These are phyloP conservation scores for Dioscorea alata DNA, from an alignment of 106 monocot species.

Conservation along the genomic window DNA sequence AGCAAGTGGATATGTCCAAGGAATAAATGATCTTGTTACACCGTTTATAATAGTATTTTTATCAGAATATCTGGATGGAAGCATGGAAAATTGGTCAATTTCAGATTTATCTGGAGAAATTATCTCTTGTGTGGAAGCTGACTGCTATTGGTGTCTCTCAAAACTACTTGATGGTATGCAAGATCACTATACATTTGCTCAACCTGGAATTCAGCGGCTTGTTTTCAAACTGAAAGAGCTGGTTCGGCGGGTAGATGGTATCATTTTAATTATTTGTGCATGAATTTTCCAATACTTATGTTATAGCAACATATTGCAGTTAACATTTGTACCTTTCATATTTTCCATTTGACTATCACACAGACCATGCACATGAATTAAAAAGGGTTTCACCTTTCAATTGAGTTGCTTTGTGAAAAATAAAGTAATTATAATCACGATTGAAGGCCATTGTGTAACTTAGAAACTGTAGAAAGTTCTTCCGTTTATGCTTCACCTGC, in stretches of 20 bases:
- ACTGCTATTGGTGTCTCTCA: conserved; percentile 99
- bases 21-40: conserved; percentile 97
- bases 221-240: conserved; percentile 92
- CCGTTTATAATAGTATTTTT: conserved; percentile 92
- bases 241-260: conserved; percentile 92
- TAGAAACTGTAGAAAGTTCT: no score
- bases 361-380: no score
- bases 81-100: conserved; percentile 70
- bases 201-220: conserved; percentile 97
- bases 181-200: conserved; percentile 99
- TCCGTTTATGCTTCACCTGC: no score
- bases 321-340: no score
- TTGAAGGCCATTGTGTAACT: no score
- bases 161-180: conserved; percentile 99
- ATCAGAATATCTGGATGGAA: conserved; percentile 80
- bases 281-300: not conserved
- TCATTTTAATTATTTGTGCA: no score
- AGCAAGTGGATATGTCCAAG: conserved; percentile 99
- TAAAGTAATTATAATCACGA: no score
- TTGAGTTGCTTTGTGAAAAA: no score
- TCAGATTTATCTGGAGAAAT: conserved; percentile 62
- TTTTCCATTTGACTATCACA: no score
- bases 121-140: conserved; percentile 82
- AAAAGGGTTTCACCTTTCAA: no score
- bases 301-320: not conserved